These are phyloP conservation scores for Stachybotrys elegans DNA, from an alignment of 2,329 filamentous ascomycete species.

Conservation along the genomic window DNA sequence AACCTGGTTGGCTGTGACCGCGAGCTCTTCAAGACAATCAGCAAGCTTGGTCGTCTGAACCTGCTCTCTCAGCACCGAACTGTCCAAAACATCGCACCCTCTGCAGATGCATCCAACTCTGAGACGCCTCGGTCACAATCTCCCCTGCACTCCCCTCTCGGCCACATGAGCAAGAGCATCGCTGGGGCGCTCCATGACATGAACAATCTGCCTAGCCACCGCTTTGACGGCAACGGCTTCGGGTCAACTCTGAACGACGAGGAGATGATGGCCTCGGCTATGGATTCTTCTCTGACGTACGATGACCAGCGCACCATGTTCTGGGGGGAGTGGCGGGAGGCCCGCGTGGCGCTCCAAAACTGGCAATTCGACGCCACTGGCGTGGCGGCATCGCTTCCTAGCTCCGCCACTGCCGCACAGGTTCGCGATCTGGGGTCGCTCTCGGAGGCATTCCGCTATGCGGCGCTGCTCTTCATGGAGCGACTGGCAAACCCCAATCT, in stretches of 20 bases:
- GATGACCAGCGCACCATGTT: slow-evolving; percentile 63
- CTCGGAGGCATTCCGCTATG: slow-evolving; percentile 85
- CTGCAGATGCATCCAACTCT: slow-evolving; percentile 9
- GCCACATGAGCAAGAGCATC: slow-evolving; percentile 35
- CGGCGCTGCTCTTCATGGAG: slow-evolving; percentile 84
- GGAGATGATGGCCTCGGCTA: slow-evolving; percentile 39
- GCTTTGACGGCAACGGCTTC: slow-evolving; percentile 66
- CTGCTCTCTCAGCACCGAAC: slow-evolving; percentile 68
- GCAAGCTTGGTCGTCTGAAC: slow-evolving; percentile 78
- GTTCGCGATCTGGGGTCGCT: slow-evolving; percentile 73
- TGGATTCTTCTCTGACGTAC: slow-evolving; percentile 38
- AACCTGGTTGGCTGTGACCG: slow-evolving; percentile 86
- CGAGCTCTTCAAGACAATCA: slow-evolving; percentile 79
- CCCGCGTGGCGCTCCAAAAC: slow-evolving; percentile 68
- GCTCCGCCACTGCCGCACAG: slow-evolving; percentile 52
- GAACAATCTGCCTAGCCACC: slow-evolving; percentile 42
- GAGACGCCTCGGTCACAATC: slow-evolving; percentile 27
- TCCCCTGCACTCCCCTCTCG: slow-evolving; percentile 35
- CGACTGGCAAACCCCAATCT: slow-evolving; percentile 73
- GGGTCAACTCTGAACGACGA: slow-evolving; percentile 50
- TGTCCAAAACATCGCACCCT: slow-evolving; percentile 34
- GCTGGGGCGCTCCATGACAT: slow-evolving; percentile 18
- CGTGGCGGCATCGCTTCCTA: slow-evolving; percentile 45
- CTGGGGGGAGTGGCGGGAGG: slow-evolving; percentile 82
- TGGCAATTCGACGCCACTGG: slow-evolving; percentile 69